Evolutionary conservation across 805 yeast species (phyloP), one percentile per base, ranked within the genome.

Genomic region (Ogataea zsoltii): DNA sequence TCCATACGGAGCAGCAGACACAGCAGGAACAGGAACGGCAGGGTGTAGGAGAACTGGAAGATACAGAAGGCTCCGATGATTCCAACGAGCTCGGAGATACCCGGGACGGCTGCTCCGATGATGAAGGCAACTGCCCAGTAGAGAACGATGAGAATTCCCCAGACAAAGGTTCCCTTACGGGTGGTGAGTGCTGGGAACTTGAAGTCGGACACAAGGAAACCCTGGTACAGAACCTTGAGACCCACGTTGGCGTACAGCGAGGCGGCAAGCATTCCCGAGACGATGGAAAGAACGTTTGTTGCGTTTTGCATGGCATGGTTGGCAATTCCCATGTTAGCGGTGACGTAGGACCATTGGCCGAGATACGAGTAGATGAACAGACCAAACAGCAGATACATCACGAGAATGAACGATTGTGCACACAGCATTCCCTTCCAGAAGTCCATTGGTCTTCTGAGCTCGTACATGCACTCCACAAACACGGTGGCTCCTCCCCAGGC

Each of bases 401-500:
- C 54, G 56, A 70, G 59, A 48, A 73, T 73, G 45, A 74, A 63
- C 7, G 60, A 10, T 52, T 74, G 75, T 30, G 76, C 78, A 39
- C 63, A 54, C 18, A 67, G 52, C 71, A 74, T 69, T 26, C 77
- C 78, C 57, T 72, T 69, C 69, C 73, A 65, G 63, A 74, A 74
- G 53, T 74, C 78, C 65, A 57, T 60, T n/a, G 78, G 79, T 32
- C 71, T 61, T 46, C 61, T 64, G 72, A 74, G 68, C 56, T 74
- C 78, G 15, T 76, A 70, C 72, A 74, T 69, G 45, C 73, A 67
- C 55, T 74, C 76, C 32, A 68, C 61, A 58, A 73, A 74, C 46
- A 74, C 67, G 50, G 73, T 68, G 18, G 78, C 75, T 57, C 78
- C 79, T 48, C 77, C 79, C 64, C 71, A 74, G 7, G 78, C 70